These are phyloP conservation scores for Luffa aegyptiaca DNA, from an alignment of 306 rosid species.

Conservation along the genomic window DNA sequence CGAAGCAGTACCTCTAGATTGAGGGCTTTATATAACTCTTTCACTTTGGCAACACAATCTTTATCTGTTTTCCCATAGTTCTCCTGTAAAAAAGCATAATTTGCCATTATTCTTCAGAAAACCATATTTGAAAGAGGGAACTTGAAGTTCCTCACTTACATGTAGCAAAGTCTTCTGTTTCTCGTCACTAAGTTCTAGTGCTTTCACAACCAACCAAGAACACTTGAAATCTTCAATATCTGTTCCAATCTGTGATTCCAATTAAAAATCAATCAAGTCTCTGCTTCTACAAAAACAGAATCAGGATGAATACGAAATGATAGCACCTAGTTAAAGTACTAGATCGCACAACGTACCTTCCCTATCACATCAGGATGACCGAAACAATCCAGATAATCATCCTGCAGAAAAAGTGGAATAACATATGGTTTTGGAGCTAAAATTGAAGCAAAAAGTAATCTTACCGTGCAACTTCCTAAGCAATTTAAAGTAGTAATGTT, in stretches of 20 bases:
- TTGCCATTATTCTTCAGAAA: not conserved
- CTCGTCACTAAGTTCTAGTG: constrained; percentile 58
- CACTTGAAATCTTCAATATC: constrained; percentile 97
- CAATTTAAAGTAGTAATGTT: not conserved
- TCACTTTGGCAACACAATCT: constrained; percentile 56
- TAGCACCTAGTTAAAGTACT: not conserved
- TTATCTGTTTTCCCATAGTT: constrained; percentile 65
- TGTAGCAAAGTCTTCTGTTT: constrained; percentile 57
- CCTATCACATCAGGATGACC: constrained; percentile 79
- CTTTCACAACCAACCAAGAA: constrained; percentile 93
- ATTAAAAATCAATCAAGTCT: constrained; percentile 20
- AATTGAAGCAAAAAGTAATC: not conserved
- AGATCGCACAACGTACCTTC: constrained; percentile 34
- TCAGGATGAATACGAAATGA: not conserved
- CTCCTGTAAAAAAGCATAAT: constrained; percentile 36
- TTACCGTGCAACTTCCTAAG: not conserved
- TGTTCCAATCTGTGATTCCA: constrained; percentile 67
- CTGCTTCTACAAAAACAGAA: not conserved
- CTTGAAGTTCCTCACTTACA: constrained; percentile 34
- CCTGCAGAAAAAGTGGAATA: constrained; percentile 31
- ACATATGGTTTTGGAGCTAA: not conserved
- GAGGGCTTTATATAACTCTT: constrained; percentile 58
- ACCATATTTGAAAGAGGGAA: not conserved
- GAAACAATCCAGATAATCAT: constrained; percentile 90
- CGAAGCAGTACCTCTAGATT: constrained; percentile 52